Evolutionary conservation across 192 early-diverging fungal species (phyloP), one percentile per base, ranked within the genome.

Genomic region (Podila epigama): DNA sequence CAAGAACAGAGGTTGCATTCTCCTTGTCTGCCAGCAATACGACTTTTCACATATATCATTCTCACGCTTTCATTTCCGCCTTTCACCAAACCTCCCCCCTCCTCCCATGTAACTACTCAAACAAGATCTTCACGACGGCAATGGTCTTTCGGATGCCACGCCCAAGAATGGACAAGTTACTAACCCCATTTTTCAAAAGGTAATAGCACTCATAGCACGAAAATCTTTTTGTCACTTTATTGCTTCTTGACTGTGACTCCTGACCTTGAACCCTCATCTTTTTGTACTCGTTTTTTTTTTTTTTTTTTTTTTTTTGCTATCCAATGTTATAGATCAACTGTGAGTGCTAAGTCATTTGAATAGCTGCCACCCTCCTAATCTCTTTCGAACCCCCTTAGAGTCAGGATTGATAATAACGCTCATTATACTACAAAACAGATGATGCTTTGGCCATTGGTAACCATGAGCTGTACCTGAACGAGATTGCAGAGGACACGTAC

Each of bases 141-240:
- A 81, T 29, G 82, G 82, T 51, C 72, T 83, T 48, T 39, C 65
- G 10, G 82, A 83, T 55, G 58, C 73, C 27, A 67, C 79, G 1
- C 42, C 72, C 20, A 48, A 73, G 16, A 53, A 75, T 22, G 84
- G 80, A 11, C 18, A 61, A n/a, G 54, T 69, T 51, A 60, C 81
- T 11, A 59, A 75, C 29, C 84, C 84, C 15, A 50, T 85, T 22
- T 68, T 83, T 29, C 18, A 67, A 28, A 75, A 75, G 72, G 52
- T 75, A 54, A 34, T 35, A 44, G 60, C n/a, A n/a, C n/a, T n/a
- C n/a, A n/a, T n/a, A n/a, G n/a, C n/a, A n/a, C n/a, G n/a, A n/a
- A n/a, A n/a, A n/a, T n/a, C n/a, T n/a, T n/a, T n/a, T n/a, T n/a
- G n/a, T n/a, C n/a, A n/a, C n/a, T n/a, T n/a, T n/a, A n/a, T n/a